Base-by-base conservation (phyloP, 1,284 basidiomycete genomes). In the Cutaneotrichosporon dermatis region DNA sequence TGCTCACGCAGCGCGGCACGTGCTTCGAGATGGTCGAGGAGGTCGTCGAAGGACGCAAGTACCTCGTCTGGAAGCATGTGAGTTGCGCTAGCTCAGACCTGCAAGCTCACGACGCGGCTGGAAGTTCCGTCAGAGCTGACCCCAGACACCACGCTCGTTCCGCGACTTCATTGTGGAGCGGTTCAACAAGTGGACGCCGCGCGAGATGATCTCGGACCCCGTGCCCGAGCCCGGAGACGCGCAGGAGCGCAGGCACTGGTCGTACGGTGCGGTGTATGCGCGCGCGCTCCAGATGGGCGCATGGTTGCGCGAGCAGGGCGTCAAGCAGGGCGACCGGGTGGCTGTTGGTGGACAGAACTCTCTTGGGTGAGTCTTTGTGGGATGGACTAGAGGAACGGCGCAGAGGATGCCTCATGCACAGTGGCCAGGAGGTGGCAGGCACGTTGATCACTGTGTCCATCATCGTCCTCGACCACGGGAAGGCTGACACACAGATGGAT, bases 51-150 rank as follows among this genome's bases (percentile, higher is more conserved):
- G 75, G 73, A 13, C 58, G 61, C 13, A 44, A 44, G 36, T 53
- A 65, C 10, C 63, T 65, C 16, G 64, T 64, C 10, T 76, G 74
- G 74, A 76, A 76, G 63, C 64, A 71, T 59, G 73, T 73, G 34
- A 57, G 71, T 61, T 16, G 6, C 12, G 25, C 15, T 11, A 16
- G n/a, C 15, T 37, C 25, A 25, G 25, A 25, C 25, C 25, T 25
- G 25, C 25, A 25, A 25, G 25, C 25, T 25, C 25, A 25, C 25
- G 25, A 25, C 16, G 7, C 34, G n/a, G n/a, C 10, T 16, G 10
- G 8, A n/a, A 3, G 12, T 13, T 16, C 9, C 25, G 44, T 45
- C 5, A 35, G 12, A 16, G 12, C 40, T 53, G 13, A 53, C 41
- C 2, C 0, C 25, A 55, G 54, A 49, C 57, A 1, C 55, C 55